These are phyloP conservation scores for Aspergillus haitiensis DNA, from an alignment of 495 filamentous ascomycete genomes.

Conservation along the genomic window DNA sequence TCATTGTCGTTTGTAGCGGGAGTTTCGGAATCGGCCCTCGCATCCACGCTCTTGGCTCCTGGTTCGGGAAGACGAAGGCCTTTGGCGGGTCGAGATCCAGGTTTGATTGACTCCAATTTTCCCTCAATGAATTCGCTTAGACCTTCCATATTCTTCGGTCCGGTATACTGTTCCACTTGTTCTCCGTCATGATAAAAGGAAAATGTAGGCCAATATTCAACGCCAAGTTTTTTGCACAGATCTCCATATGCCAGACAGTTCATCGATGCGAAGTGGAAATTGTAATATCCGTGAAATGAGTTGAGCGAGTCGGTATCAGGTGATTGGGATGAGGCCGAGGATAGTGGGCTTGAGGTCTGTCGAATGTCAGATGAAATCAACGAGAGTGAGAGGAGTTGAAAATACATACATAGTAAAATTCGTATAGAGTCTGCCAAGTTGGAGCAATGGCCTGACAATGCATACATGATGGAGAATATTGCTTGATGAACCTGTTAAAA, in stretches of 20 bases:
- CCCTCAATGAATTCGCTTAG: slow-evolving; percentile 73
- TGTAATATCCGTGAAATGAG: slow-evolving; percentile 71
- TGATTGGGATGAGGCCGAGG: slow-evolving; percentile 42
- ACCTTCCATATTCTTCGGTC: slow-evolving; percentile 58
- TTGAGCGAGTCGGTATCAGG: slow-evolving; percentile 54
- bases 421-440: slow-evolving; percentile 88
- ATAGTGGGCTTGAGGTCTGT: slow-evolving; percentile 72
- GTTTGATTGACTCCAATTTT: slow-evolving; percentile 71
- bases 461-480: slow-evolving; percentile 72
- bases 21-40: slow-evolving; percentile 47
- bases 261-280: slow-evolving; percentile 83
- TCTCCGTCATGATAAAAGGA: slow-evolving; percentile 82
- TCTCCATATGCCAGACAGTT: slow-evolving; percentile 82
- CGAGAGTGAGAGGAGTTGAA: neutral
- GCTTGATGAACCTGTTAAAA: slow-evolving; percentile 65
- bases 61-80: slow-evolving; percentile 63
- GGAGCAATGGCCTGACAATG: slow-evolving; percentile 84
- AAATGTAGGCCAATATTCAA: slow-evolving; percentile 71
- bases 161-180: slow-evolving; percentile 58
- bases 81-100: slow-evolving; percentile 69
- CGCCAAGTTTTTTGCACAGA: slow-evolving; percentile 63
- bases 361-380: slow-evolving; percentile 22
- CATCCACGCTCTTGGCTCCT: slow-evolving; percentile 51
- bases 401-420: slow-evolving; percentile 75
- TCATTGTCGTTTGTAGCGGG: slow-evolving; percentile 53